A percentile compares a stretch with the other conserved stretches of the same genome.
Evolutionary conservation across 2,329 filamentous ascomycete genomes (phyloP).

Genomic region (Fonsecaea multimorphosa): DNA sequence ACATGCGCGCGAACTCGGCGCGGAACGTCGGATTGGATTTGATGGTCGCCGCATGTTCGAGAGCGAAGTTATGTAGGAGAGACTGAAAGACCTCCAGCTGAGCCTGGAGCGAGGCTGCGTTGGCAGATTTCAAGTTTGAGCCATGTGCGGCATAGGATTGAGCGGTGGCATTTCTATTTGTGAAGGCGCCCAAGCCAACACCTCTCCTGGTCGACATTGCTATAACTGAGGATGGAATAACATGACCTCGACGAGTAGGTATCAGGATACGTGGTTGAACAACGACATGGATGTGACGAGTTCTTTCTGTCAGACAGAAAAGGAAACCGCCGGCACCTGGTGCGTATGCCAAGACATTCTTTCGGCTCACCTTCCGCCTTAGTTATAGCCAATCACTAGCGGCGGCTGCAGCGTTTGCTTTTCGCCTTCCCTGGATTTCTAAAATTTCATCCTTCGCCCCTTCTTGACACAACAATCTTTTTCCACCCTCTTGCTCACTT

Average conservation of each 20-base stretch:
- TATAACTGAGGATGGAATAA: constrained; percentile 1
- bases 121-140: constrained; percentile 79
- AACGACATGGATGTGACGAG: not conserved
- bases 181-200: constrained; percentile 88
- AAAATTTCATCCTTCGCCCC: constrained; percentile 26
- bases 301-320: not conserved
- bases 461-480: constrained; percentile 21
- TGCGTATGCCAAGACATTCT: not conserved
- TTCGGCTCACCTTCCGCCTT: not conserved
- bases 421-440: constrained; percentile 10
- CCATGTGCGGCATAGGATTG: constrained; percentile 92
- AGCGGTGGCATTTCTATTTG: constrained; percentile 80
- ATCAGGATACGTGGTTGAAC: too few relatives aligned
- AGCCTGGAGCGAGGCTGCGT: constrained; percentile 84
- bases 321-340: not conserved
- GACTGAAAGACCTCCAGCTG: constrained; percentile 97
- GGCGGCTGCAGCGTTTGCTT: constrained; percentile 6
- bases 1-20: constrained; percentile 98
- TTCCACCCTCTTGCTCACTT: constrained; percentile 22
- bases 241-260: too few relatives aligned
- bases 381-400: constrained; percentile 14
- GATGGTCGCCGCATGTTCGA: constrained; percentile 94
- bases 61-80: constrained; percentile 89
- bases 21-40: constrained; percentile 94
- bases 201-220: constrained; percentile 61